phyloP scores from a whole-genome alignment of 768 basidiomycete species.

The Lentinula lateritia region DNA sequence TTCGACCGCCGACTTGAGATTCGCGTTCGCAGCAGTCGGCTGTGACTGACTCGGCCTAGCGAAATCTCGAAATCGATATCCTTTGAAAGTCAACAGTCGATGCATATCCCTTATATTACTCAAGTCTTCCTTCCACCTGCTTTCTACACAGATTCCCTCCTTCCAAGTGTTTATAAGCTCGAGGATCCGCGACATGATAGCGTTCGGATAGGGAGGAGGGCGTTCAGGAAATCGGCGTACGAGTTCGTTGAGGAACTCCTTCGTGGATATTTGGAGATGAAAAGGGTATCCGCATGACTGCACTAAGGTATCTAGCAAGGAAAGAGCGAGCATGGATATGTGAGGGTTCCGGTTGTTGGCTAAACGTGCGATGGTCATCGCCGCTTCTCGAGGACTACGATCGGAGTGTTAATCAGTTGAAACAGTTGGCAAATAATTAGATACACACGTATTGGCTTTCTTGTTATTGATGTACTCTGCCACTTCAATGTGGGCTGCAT shows the following conservation, averaged over 20 bases:
- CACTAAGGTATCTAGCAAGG: conserved; percentile 86
- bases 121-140: conserved; percentile 93
- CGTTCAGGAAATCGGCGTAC: conserved; percentile 97
- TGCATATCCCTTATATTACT: conserved; percentile 99
- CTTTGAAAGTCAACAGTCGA: conserved; percentile 88
- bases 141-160: conserved; percentile 82
- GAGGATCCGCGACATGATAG: conserved; percentile 91
- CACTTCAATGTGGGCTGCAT: conserved; percentile 87
- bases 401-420: neutral
- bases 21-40: conserved; percentile 40
- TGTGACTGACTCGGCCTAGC: conserved; percentile 22
- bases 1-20: conserved; percentile 92
- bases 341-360: conserved; percentile 94
- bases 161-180: conserved; percentile 95
- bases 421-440: neutral
- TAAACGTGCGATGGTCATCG: conserved; percentile 75
- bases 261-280: conserved; percentile 94
- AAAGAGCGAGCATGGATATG: conserved; percentile 78
- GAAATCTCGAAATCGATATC: conserved; percentile 68
- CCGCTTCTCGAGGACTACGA: conserved; percentile 82
- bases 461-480: conserved; percentile 91
- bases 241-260: conserved; percentile 97
- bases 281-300: conserved; percentile 96
- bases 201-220: conserved; percentile 90
- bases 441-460: conserved; percentile 88